Conservation (phyloP, 495 filamentous ascomycete species). For the Annulohypoxylon maeteangense region DNA sequence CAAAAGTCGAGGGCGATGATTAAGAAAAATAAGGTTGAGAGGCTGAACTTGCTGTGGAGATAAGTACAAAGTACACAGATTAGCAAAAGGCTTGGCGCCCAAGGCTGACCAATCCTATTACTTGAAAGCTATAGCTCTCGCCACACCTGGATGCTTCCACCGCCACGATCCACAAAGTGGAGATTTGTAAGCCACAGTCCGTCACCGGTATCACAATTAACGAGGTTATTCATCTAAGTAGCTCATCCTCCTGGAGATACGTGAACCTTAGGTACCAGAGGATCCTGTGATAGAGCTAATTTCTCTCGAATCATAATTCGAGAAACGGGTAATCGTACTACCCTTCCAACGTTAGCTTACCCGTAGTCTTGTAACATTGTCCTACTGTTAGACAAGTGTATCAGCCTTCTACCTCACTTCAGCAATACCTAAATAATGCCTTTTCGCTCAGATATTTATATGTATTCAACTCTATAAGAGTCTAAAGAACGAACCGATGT, state of each 20-base stretch:
- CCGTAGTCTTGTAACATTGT: not conserved
- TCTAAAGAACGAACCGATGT: not conserved
- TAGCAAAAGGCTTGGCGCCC: conserved; percentile 12
- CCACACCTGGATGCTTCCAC: conserved; percentile 41
- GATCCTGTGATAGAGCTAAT: not conserved
- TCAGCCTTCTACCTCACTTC: not conserved
- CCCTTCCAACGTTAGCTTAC: not conserved
- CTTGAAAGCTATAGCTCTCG: conserved; percentile 6
- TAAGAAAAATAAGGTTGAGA: conserved; percentile 31
- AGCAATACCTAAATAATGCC: not conserved
- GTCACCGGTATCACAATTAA: not conserved
- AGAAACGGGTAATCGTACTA: not conserved
- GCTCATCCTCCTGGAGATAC: not conserved
- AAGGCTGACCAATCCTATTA: conserved; percentile 29
- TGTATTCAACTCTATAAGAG: not conserved
- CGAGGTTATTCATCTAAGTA: conserved; percentile 4
- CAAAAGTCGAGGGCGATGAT: not conserved
- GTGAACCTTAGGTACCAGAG: not conserved
- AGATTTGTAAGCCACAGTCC: conserved; percentile 19
- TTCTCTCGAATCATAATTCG: not conserved
- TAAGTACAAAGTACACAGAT: not conserved
- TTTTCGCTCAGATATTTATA: not conserved
- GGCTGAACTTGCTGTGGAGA: conserved; percentile 22
- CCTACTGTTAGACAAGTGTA: not conserved
- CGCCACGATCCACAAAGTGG: conserved; percentile 9